Evolutionary conservation across 306 rosid genomes (phyloP), one percentile per base, ranked within the genome.

Genomic region (Cicer bijugum): DNA sequence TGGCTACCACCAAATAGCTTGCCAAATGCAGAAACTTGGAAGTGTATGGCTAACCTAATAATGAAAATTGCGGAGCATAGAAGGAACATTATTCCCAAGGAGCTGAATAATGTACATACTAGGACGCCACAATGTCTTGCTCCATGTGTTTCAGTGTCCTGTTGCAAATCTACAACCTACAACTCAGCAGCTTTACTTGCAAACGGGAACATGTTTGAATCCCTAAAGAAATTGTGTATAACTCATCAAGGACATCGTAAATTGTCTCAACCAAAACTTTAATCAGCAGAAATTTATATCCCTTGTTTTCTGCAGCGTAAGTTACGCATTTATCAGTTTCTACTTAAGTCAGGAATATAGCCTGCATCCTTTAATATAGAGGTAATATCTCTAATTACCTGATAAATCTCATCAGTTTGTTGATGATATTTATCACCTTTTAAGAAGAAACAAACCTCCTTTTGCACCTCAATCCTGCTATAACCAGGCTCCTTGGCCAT

Each of bases 401-500:
- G 79, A 75, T 84, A 83, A 63, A 92, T 87, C 82, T 84, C 92
- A 37, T 88, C 90, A 45, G 80, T 81, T 57, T 79, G 84, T 67
- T 43, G 72, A 76, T 82, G 74, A 78, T 82, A 84, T 50, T 72
- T 76, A 71, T 57, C 76, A 8, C 33, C 67, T 23, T 19, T 88
- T 44, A 84, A 75, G 64, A 90, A 89, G 79, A 88, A 80, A 51
- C 72, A 74, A 67, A 83, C 78, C 81, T 73, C 84, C 44, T 59
- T 79, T 71, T 86, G 92, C 45, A 92, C 79, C 82, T 87, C 98
- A 72, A 92, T 83, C 80, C 86, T 82, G 85, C 97, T 89, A 74
- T 83, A 87, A 81, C 86, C 92, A 58, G 91, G 97, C 59, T 92
- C 97, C 75, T 89, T 92, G 40, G 53, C 43, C 80, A 92, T 80